phyloP scores from a whole-genome alignment of 345 rosid species.

The Orychophragmus violaceus region DNA sequence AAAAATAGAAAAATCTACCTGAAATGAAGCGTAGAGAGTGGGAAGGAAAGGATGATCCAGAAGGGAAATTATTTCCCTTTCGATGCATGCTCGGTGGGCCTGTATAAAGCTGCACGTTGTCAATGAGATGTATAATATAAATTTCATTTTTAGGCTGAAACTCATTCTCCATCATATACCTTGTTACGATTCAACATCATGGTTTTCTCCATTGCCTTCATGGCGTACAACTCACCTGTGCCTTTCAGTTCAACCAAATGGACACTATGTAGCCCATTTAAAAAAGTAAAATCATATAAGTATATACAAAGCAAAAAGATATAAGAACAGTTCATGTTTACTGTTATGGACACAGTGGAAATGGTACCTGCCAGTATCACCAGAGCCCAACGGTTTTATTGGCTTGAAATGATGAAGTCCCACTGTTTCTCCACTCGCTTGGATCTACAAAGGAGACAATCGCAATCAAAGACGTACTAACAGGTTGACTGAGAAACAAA shows the following conservation, averaged over 20 bases:
- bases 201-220: slow-evolving; percentile 97
- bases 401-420: slow-evolving; percentile 92
- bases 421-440: slow-evolving; percentile 59
- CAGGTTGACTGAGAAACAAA: slow-evolving; percentile 3
- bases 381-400: slow-evolving; percentile 87
- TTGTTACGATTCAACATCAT: slow-evolving; percentile 85
- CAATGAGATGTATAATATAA: slow-evolving; percentile 23
- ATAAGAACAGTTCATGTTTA: not conserved
- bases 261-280: slow-evolving; percentile 46
- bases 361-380: slow-evolving; percentile 93
- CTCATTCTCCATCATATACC: slow-evolving; percentile 37
- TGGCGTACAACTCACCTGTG: slow-evolving; percentile 71
- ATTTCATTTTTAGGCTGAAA: not conserved
- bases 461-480: slow-evolving; percentile 3
- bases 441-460: slow-evolving; percentile 43
- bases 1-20: slow-evolving; percentile 42
- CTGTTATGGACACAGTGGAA: not conserved
- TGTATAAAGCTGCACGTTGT: slow-evolving; percentile 35
- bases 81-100: slow-evolving; percentile 94
- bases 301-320: not conserved
- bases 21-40: slow-evolving; percentile 78
- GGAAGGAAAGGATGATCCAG: slow-evolving; percentile 99
- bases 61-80: slow-evolving; percentile 84
- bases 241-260: slow-evolving; percentile 87
- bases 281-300: not conserved